Conservation (phyloP, 129 eudicot genomes). For the Helianthus annuus region DNA sequence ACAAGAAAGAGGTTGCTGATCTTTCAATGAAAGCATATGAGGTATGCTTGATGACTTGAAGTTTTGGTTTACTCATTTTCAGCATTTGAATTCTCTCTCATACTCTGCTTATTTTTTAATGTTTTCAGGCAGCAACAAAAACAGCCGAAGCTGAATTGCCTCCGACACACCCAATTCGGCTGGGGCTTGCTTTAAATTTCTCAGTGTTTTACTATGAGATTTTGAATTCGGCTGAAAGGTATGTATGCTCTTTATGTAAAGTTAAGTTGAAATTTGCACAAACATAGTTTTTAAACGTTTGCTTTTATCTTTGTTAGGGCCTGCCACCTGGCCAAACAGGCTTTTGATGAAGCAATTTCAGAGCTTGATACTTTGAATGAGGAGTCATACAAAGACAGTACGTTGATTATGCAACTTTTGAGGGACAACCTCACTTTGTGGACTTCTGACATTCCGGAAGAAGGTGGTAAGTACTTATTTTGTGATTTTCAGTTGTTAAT, state of each 20-base stretch:
- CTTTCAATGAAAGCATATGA: constrained; percentile 66
- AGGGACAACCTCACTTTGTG: constrained; percentile 64
- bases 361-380: constrained; percentile 57
- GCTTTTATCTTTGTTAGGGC: constrained; percentile 35
- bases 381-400: constrained; percentile 60
- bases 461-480: constrained; percentile 39
- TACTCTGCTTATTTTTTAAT: not conserved
- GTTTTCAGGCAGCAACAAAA: constrained; percentile 54
- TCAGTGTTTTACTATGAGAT: constrained; percentile 70
- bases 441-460: constrained; percentile 58
- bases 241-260: constrained; percentile 29
- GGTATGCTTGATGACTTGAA: constrained; percentile 28
- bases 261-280: constrained; percentile 17
- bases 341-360: constrained; percentile 61
- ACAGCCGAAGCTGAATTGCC: constrained; percentile 61
- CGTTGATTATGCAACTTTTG: constrained; percentile 58
- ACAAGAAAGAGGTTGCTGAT: constrained; percentile 65
- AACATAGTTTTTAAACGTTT: not conserved
- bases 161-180: constrained; percentile 64
- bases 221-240: constrained; percentile 70
- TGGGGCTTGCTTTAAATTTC: constrained; percentile 64
- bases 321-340: constrained; percentile 57
- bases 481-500: not conserved
- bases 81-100: not conserved
- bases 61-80: not conserved